These are phyloP conservation scores for Sclerotinia glacialis DNA, from an alignment of 2,329 filamentous ascomycete species.

Conservation along the genomic window DNA sequence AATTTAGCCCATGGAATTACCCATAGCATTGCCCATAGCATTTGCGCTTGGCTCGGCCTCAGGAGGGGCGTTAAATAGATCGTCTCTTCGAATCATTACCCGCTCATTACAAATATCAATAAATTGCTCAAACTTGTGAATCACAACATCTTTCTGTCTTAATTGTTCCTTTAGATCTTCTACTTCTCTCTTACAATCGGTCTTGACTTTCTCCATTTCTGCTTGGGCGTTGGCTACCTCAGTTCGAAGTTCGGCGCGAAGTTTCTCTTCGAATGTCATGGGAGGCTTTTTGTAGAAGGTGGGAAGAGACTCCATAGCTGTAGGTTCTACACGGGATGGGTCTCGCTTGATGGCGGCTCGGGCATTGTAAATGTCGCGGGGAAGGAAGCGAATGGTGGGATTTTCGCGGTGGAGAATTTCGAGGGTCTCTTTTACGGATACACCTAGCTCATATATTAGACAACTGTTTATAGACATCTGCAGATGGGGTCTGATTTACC, in stretches of 20 bases:
- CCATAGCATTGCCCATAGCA: slow-evolving; percentile 26
- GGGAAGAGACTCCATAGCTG: slow-evolving; percentile 57
- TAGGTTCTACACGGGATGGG: slow-evolving; percentile 58
- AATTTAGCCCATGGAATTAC: neutral
- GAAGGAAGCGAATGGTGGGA: slow-evolving; percentile 60
- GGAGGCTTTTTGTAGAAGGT: slow-evolving; percentile 66
- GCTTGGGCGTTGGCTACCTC: slow-evolving; percentile 58
- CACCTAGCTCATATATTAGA: slow-evolving; percentile 49
- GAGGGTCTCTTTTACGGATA: slow-evolving; percentile 63
- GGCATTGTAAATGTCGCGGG: slow-evolving; percentile 66
- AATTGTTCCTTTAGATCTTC: slow-evolving; percentile 58
- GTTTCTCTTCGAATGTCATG: slow-evolving; percentile 61
- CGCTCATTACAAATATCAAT: slow-evolving; percentile 67
- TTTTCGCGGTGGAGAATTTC: slow-evolving; percentile 63
- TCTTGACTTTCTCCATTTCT: slow-evolving; percentile 55
- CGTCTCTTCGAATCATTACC: slow-evolving; percentile 61
- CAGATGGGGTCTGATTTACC: slow-evolving; percentile 47
- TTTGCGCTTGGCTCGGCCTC: slow-evolving; percentile 29
- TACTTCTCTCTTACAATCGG: slow-evolving; percentile 56
- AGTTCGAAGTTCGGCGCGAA: slow-evolving; percentile 58
- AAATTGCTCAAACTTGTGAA: slow-evolving; percentile 65
- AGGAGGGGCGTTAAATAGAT: slow-evolving; percentile 41
- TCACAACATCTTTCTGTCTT: slow-evolving; percentile 60
- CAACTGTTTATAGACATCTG: slow-evolving; percentile 16
- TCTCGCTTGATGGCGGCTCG: slow-evolving; percentile 65